Evolutionary conservation across 2,329 filamentous ascomycete species (phyloP).

Genomic region (Fusarium sp.): DNA sequence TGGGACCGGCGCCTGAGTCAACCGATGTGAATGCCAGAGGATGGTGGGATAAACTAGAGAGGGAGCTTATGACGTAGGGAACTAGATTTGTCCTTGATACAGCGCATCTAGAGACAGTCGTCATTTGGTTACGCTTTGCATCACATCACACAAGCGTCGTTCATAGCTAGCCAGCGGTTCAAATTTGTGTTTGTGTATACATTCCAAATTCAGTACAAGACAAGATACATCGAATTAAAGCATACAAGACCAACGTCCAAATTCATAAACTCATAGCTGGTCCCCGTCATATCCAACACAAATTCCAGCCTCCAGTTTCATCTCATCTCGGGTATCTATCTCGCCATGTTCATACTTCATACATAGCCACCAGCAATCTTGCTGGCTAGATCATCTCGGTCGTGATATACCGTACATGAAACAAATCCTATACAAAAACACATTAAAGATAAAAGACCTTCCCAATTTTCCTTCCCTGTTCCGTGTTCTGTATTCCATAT

Average conservation of each 20-base stretch:
- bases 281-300: background rate
- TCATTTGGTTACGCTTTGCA: background rate
- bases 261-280: background rate
- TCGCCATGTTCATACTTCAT: constrained; percentile 8
- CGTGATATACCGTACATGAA: constrained; percentile 28
- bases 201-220: background rate
- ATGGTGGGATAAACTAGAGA: constrained; percentile 49
- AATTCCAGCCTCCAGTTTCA: background rate
- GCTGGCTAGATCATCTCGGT: background rate
- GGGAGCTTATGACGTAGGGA: constrained; percentile 48
- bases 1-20: constrained; percentile 38
- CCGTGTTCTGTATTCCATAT: constrained; percentile 26
- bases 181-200: background rate
- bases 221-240: background rate
- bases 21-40: constrained; percentile 20
- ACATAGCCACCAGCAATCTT: constrained; percentile 3
- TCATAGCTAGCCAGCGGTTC: background rate
- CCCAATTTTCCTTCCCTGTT: constrained; percentile 20
- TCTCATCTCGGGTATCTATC: constrained; percentile 36
- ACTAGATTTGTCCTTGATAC: background rate
- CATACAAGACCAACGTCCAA: background rate
- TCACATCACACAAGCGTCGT: constrained; percentile 4
- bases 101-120: constrained; percentile 11
- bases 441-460: constrained; percentile 15
- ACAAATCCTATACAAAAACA: constrained; percentile 21